A percentile compares a stretch with the other conserved stretches of the same genome.
phyloP scores from a whole-genome alignment of 2,329 filamentous ascomycete genomes.

The Laburnicola sp. region DNA sequence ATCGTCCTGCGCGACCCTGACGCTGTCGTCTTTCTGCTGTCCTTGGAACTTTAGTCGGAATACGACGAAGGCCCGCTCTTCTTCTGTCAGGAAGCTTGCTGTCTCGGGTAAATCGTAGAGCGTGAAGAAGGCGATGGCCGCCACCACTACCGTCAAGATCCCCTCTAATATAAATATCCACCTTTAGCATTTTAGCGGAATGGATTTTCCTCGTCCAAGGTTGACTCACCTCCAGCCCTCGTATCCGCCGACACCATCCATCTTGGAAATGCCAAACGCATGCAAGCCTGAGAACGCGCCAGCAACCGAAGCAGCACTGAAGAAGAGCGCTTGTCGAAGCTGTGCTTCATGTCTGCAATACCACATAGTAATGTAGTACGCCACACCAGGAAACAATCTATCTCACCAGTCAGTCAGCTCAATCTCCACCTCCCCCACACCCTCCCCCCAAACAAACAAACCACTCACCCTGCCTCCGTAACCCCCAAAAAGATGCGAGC shows the following conservation, averaged over 20 bases:
- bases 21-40: conserved; percentile 60
- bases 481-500: conserved; percentile 52
- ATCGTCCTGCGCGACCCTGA: conserved; percentile 69
- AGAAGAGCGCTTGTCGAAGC: conserved; percentile 62
- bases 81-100: conserved; percentile 59
- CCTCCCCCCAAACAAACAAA: not conserved
- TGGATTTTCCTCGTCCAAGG: not conserved
- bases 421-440: no score
- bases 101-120: conserved; percentile 67
- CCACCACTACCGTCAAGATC: conserved; percentile 42
- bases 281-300: conserved; percentile 64
- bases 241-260: conserved; percentile 57
- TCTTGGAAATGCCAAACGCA: conserved; percentile 61
- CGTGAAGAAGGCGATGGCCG: conserved; percentile 51
- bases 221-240: conserved; percentile 32
- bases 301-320: conserved; percentile 60
- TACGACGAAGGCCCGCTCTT: conserved; percentile 60
- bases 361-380: conserved; percentile 65
- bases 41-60: conserved; percentile 59
- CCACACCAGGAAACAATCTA: conserved; percentile 39
- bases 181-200: not conserved
- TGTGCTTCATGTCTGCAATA: conserved; percentile 64
- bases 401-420: conserved; percentile 2
- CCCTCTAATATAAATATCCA: conserved; percentile 46
- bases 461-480: conserved; percentile 37